Base-by-base conservation (phyloP, 352 stramenopile species). In the Pythium oligandrum region DNA sequence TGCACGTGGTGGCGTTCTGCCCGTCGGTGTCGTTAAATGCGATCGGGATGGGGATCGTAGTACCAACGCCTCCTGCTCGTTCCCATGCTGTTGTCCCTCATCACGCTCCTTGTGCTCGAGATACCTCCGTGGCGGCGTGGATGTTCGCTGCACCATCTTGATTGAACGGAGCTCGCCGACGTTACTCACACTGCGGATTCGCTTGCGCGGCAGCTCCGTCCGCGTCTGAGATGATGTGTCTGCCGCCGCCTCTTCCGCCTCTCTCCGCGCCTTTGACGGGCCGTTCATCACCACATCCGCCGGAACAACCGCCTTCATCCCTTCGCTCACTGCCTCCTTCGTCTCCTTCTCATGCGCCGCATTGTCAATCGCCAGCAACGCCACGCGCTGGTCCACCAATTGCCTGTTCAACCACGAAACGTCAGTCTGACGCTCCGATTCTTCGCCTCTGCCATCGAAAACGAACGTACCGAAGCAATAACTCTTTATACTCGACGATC, bases 401-500 rank as follows among this genome's bases (percentile, higher is more conserved):
- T 88, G 79, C 39, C 79, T 90, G 58, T 40, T 57, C 37, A 35
- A 40, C 44, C 45, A 51, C 38, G 32, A 57, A 44, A 57, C 59
- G 53, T 66, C 51, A 51, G 17, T 26, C 0, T 52, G 57, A 44
- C 57, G 43, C 7, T n/a, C 11, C 30, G 38, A 63, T 30, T 8
- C 38, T 48, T 44, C 4, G 11, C 33, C 6, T 46, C 12, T 17
- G 49, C 9, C 8, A 44, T 5, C 17, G 38, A 9, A 57, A 12
- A 56, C 17, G 8, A 31, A 75, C 76, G 57, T 63, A 90, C 80
- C 74, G 70, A 54, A 88, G 71, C 44, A 88, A 61, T 51, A 73
- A 55, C 60, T 76, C 64, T 60, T 88, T 86, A 73, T 90, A 88
- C 70, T 79, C 75, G 46, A 85, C 65, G 63, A 90, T 78, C 65